Evolutionary conservation across 257 asterid genomes (phyloP), one percentile per base, ranked within the genome.

Genomic region (Rehmannia glutinosa): DNA sequence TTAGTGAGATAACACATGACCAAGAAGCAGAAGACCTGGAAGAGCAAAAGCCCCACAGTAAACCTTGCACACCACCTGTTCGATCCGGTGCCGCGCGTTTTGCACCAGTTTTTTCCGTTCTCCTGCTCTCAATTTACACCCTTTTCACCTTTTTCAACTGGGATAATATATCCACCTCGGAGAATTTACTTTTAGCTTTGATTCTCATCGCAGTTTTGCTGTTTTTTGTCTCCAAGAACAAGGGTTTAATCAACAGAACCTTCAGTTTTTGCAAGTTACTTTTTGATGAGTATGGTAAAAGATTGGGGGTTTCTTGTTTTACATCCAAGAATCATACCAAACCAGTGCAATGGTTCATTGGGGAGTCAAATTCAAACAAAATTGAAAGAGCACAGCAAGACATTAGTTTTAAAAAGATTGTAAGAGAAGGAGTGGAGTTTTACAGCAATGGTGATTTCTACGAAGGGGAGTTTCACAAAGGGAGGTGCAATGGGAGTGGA

Each of bases 401-500:
- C 33, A 6, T 19, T 15, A 8, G 61, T 13, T 46, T 39, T 6
- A 28, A 69, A 13, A 75, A 25, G 64, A 55, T 62, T 52, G 78
- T 62, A 21, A 75, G 74, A 65, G 97, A 87, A 80, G 97, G 97
- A 8, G 96, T 88, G 35, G 96, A 88, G 86, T 72, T 84, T 30
- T 86, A 87, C 73, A 85, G 85, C 72, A 91, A 91, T 55, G 99
- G 97, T 2, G 97, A 94, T 65, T 66, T 81, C 59, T 94, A 94
- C 50, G 99, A 94, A 62, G 99, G 99, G 3, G 99, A 94, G 73
- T 91, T 91, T 73, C 86, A 94, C 35, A 80, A 81, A 20, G 99
- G 99, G 56, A 88, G 62, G 73, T 86, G 95, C 69, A 91, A 81
- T 60, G 99, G 99, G 12, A 91, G 99, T 76, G 99, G 99, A 35